Evolutionary conservation across 2,329 filamentous ascomycete genomes (phyloP), one percentile per base, ranked within the genome.

Genomic region (Hirsutella thompsonii): DNA sequence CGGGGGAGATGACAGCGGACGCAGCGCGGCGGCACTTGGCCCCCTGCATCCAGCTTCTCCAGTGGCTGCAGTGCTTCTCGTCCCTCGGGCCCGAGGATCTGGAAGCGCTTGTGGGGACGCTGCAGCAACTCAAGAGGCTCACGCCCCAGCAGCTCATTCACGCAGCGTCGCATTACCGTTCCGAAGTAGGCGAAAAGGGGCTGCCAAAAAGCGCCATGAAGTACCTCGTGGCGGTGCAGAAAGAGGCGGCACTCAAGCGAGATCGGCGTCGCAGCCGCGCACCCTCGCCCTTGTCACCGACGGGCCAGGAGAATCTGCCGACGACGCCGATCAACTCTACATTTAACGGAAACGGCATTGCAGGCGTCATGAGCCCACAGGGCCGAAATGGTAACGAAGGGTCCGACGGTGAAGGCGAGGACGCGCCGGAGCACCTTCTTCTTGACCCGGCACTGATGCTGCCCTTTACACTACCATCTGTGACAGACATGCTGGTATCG

Each of bases 11-110:
- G 40, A 95, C 86, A 0, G 72, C 92, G 18, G 90, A 96, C 34
- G 76, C 88, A 4, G 80, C 88, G 19, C 75, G 88, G 48, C 76
- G 81, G 46, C 90, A 98, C 58, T 70, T 98, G 18, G 83, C 85
- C 8, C 92, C 92, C 4, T 76, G 94, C 18, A 89, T 96, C 42
- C 92, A 98, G 59, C 70, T 98, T 3, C 69, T 98, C 5, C 92
- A 98, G 61, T 98, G 92, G 92, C 69, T 98, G 29, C 92, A 98
- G 58, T 95, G 89, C 60, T 96, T 96, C 61, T 96, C 92, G 1
- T 94, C 88, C 1, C 72, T 96, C 4, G 87, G 80, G 5, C 64
- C 68, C 10, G 88, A 96, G 54, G 89, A 96, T 55, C 68, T 92
- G 30, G 88, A 94, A 55, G 86, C 87, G 3, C 72, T 98, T 14